Conservation (phyloP, 1,284 basidiomycete species). For the Thelephora terrestris region DNA sequence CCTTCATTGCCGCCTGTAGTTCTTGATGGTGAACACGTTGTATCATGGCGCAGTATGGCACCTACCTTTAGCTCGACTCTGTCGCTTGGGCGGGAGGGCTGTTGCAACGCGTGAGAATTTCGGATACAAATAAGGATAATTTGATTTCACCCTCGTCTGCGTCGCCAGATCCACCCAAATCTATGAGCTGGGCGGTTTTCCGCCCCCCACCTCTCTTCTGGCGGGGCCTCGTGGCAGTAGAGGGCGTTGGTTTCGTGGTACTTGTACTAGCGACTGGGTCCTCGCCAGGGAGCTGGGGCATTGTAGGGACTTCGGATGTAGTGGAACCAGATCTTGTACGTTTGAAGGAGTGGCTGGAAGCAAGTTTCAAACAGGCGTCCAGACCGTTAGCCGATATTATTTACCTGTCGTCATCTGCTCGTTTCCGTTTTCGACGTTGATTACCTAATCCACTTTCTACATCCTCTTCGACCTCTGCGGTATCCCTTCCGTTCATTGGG, state of each 20-base stretch:
- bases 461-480: conserved; percentile 34
- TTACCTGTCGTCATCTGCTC: conserved; percentile 59
- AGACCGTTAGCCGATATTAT: conserved; percentile 19
- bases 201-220: conserved; percentile 35
- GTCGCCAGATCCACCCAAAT: conserved; percentile 33
- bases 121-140: conserved; percentile 16
- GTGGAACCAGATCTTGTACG: conserved; percentile 63
- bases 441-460: conserved; percentile 29
- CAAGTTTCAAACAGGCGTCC: conserved; percentile 10
- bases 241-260: conserved; percentile 18
- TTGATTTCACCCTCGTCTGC: conserved; percentile 51
- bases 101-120: conserved; percentile 30
- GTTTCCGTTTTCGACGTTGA: conserved; percentile 61
- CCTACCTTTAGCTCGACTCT: conserved; percentile 36
- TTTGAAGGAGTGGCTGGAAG: conserved; percentile 44
- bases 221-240: conserved; percentile 25
- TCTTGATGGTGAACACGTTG: conserved; percentile 21
- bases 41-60: conserved; percentile 35
- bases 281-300: conserved; percentile 30
- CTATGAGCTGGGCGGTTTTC: conserved; percentile 29
- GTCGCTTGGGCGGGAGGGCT: conserved; percentile 28
- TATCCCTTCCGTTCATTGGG: conserved; percentile 16
- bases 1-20: conserved; percentile 1
- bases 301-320: conserved; percentile 43
- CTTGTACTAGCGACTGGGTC: conserved; percentile 26